phyloP scores from a whole-genome alignment of 2,329 filamentous ascomycete genomes.

The Cladosporium sp. region DNA sequence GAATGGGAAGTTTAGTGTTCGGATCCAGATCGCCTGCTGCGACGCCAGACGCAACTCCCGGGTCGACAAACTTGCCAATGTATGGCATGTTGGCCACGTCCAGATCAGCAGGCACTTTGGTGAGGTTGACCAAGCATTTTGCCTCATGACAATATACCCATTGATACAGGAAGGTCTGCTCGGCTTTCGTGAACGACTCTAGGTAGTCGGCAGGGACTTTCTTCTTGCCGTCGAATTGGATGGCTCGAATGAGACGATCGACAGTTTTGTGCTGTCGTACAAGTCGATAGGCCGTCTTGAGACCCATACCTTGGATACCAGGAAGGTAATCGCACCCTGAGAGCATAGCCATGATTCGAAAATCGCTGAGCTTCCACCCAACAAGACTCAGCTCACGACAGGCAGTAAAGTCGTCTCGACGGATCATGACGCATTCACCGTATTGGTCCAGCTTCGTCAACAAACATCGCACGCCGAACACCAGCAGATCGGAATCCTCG shows the following conservation, averaged over 20 bases:
- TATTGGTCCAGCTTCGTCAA: slow-evolving; percentile 94
- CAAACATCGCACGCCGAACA: slow-evolving; percentile 88
- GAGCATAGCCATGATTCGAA: slow-evolving; percentile 92
- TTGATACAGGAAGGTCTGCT: slow-evolving; percentile 90
- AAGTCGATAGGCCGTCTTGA: slow-evolving; percentile 91
- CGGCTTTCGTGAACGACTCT: slow-evolving; percentile 78
- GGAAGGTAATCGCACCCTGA: slow-evolving; percentile 96
- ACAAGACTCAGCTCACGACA: slow-evolving; percentile 86
- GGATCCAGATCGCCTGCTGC: slow-evolving; percentile 84
- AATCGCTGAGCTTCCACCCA: slow-evolving; percentile 89
- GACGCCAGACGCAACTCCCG: slow-evolving; percentile 68
- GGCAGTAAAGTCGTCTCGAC: slow-evolving; percentile 82
- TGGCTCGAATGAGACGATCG: slow-evolving; percentile 76
- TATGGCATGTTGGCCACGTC: slow-evolving; percentile 73
- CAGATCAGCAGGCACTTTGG: slow-evolving; percentile 63
- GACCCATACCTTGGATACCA: slow-evolving; percentile 78
- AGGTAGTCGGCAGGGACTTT: slow-evolving; percentile 80
- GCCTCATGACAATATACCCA: slow-evolving; percentile 84
- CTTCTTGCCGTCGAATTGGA: slow-evolving; percentile 87
- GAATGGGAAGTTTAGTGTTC: slow-evolving; percentile 73
- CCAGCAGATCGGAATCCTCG: slow-evolving; percentile 92
- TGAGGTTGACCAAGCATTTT: slow-evolving; percentile 74
- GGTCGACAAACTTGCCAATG: slow-evolving; percentile 72
- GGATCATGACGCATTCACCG: slow-evolving; percentile 89
- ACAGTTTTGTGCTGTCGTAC: slow-evolving; percentile 87